A percentile compares a stretch with the other conserved stretches of the same genome.
Conservation (phyloP, 768 basidiomycete species). For the Asterophora parasitica region DNA sequence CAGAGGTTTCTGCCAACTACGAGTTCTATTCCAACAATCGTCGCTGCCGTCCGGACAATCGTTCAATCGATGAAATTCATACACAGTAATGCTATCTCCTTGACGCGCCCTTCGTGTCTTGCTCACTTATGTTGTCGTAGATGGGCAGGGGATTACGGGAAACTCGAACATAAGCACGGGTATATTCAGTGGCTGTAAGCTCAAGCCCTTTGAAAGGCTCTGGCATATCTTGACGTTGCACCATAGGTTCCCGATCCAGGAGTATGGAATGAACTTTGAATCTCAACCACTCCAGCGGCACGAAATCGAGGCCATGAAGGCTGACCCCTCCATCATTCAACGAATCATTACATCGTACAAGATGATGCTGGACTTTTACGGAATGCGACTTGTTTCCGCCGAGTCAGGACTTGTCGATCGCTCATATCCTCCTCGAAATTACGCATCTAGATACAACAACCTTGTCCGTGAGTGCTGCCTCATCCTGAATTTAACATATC, state of each 20-base stretch:
- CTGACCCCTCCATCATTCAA: constrained; percentile 38
- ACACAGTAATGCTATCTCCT: constrained; percentile 36
- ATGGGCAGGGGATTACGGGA: constrained; percentile 59
- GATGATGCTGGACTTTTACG: constrained; percentile 80
- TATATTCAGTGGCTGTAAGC: constrained; percentile 80
- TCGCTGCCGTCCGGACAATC: constrained; percentile 57
- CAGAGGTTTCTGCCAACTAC: constrained; percentile 40
- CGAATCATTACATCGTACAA: constrained; percentile 57
- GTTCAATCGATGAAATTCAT: constrained; percentile 60
- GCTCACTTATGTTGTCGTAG: constrained; percentile 28
- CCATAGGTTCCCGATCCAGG: constrained; percentile 65
- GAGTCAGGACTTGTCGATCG: constrained; percentile 60
- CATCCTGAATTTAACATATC: neutral
- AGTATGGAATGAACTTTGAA: constrained; percentile 65
- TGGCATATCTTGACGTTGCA: neutral
- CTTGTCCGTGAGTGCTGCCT: constrained; percentile 51
- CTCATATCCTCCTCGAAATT: constrained; percentile 42
- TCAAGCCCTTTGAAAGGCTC: neutral
- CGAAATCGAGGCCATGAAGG: constrained; percentile 56
- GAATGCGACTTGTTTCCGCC: constrained; percentile 57
- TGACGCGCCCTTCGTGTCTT: neutral
- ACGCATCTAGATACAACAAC: constrained; percentile 53
- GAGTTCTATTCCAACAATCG: constrained; percentile 56
- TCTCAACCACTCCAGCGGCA: constrained; percentile 65
- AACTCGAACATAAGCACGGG: constrained; percentile 63